Evolutionary conservation across 305 asterid genomes (phyloP).

Genomic region (Fraxinus sp.): DNA sequence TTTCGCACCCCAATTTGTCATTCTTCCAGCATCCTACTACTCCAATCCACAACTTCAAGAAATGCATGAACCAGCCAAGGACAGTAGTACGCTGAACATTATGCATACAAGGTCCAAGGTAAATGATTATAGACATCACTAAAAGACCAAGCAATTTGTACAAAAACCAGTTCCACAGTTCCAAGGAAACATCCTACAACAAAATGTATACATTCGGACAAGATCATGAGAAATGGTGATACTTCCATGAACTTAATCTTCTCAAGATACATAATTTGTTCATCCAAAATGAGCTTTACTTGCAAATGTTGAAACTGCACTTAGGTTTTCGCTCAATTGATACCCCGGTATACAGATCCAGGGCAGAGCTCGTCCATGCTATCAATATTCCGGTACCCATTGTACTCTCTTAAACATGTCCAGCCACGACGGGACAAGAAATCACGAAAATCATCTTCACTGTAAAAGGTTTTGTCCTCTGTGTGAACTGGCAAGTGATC

Average conservation of each 20-base stretch:
- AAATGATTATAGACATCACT: not conserved
- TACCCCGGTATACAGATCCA: constrained; percentile 64
- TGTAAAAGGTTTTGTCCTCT: constrained; percentile 69
- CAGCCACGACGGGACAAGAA: constrained; percentile 67
- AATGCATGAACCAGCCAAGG: not conserved
- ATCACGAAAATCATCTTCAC: constrained; percentile 65
- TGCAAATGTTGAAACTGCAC: not conserved
- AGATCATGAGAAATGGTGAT: not conserved
- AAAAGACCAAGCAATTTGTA: not conserved
- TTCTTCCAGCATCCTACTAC: not conserved
- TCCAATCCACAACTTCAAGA: not conserved
- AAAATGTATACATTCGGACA: not conserved
- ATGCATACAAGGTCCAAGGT: not conserved
- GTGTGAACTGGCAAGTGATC: constrained; percentile 61
- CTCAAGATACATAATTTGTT: not conserved
- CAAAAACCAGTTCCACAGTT: not conserved
- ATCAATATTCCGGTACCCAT: constrained; percentile 59
- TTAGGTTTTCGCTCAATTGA: constrained; percentile 12
- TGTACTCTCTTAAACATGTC: constrained; percentile 69
- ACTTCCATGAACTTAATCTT: not conserved
- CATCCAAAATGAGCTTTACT: not conserved
- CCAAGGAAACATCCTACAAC: not conserved
- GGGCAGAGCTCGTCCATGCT: constrained; percentile 71
- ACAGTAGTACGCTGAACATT: not conserved
- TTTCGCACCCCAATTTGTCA: not conserved